Evolutionary conservation across 192 early-diverging fungal species (phyloP), one percentile per base, ranked within the genome.

Genomic region (Coemansia sp.): DNA sequence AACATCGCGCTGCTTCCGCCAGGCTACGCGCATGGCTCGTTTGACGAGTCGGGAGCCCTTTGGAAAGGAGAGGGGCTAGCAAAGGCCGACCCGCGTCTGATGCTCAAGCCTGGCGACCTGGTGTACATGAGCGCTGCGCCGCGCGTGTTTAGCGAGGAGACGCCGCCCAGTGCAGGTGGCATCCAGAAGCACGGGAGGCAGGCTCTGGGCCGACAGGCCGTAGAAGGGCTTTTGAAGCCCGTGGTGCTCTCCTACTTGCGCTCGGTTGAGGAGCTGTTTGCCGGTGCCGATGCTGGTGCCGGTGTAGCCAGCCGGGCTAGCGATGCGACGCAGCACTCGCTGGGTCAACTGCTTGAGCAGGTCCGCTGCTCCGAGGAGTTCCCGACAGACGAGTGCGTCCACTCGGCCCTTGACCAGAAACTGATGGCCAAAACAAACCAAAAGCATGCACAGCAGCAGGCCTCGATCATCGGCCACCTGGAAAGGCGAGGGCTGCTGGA

Each of bases 401-500:
- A 73, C 61, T 29, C 47, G 10, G 55, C 51, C 36, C 39, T 73
- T 13, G 30, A 50, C 7, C 18, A 54, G 35, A 32, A 28, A 18
- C 35, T 20, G 52, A 39, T 29, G n/a, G 9, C 8, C n/a, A 66
- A 64, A 28, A 39, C 42, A 4, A 62, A 72, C 29, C 45, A 45
- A n/a, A 88, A 86, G 47, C 85, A 89, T 55, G 69, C 65, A 16
- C 18, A 70, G 29, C 87, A 89, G 65, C 87, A 92, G 62, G 82
- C 90, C n/a, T 96, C 94, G 16, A 69, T 96, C 10, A 24, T 95
- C 4, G 92, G 90, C 11, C 89, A 95, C 55, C 80, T 96, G 78
- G 75, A 84, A 22, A 62, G 73, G 20, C 62, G 74, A 8, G 78
- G 82, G 2, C 81, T 91, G 73, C 68, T 93, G 55, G 70, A 83